Evolutionary conservation across 169 alveolate species (phyloP), one percentile per base, ranked within the genome.

Genomic region (Plasmodium relictum): DNA sequence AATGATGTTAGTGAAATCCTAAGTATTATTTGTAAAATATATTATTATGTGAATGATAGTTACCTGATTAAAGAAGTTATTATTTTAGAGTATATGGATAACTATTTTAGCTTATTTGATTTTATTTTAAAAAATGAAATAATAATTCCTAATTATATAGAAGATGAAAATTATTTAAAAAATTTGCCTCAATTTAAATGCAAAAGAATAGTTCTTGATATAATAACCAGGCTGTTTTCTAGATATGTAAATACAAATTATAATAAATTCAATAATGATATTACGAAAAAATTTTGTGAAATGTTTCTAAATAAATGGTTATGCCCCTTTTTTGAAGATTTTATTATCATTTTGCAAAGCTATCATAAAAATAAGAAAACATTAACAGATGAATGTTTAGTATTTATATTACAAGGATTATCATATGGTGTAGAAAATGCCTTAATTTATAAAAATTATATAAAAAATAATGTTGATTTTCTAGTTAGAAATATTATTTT

Each of bases 381-480:
- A 0, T 70, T 80, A 66, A 80, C 90, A 10, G 90, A 80, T 50
- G 90, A 80, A 14, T 80, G 90, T n/a, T 68, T 80, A 24, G 50
- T 80, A 0, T 80, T 66, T 58, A 31, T 80, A 4, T 41, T 80
- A 10, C 78, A 68, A 58, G 90, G 90, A 8, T 41, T 80, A 52
- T 80, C 90, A 12, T 80, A 80, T 58, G 90, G 90, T 31, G 90
- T 80, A n/a, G 90, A 80, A 66, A 80, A 80, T 48, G 78, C 90
- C 41, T 14, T 80, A 4, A 68, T 80, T 8, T 80, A 80, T 58
- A 80, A 80, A 66, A 80, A 80, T 44, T 80, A 80, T 26, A 80
- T 80, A 58, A 80, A 80, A 80, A 80, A 6, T 44, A 80, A 80
- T 58, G 18, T 80, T 44, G 83, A 68, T 2, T 80, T 80, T 80